These are phyloP conservation scores for Sugiyamaella smithiae DNA, from an alignment of 805 yeast species.

Conservation along the genomic window DNA sequence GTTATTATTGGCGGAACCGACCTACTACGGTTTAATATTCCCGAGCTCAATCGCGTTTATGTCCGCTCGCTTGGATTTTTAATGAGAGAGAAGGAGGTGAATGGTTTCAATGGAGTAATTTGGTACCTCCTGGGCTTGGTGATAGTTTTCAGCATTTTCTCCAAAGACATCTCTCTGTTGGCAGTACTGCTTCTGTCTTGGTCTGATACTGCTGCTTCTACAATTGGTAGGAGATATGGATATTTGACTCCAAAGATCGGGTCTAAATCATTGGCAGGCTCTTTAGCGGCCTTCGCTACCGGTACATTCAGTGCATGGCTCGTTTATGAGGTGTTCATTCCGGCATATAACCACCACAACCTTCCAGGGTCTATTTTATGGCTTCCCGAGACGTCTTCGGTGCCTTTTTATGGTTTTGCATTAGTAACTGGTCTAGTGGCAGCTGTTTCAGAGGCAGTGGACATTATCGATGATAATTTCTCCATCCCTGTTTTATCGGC, in stretches of 20 bases:
- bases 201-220: conserved; percentile 97
- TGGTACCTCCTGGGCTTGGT: conserved; percentile 82
- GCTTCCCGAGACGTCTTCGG: conserved; percentile 55
- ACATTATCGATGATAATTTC: conserved; percentile 85
- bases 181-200: conserved; percentile 82
- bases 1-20: conserved; percentile 60
- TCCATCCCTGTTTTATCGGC: conserved; percentile 91
- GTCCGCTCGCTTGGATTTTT: conserved; percentile 70
- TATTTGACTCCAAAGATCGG: conserved; percentile 74
- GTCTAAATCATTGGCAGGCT: conserved; percentile 86
- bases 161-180: conserved; percentile 78
- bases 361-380: conserved; percentile 60
- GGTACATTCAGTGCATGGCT: conserved; percentile 67
- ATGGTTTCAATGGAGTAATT: conserved; percentile 71
- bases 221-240: conserved; percentile 85
- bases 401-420: conserved; percentile 54
- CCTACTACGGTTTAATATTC: conserved; percentile 58
- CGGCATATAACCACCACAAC: conserved; percentile 51
- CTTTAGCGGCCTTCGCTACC: conserved; percentile 74
- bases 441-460: conserved; percentile 81
- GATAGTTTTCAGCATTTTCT: conserved; percentile 63
- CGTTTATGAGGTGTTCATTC: conserved; percentile 72
- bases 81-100: conserved; percentile 79
- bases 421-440: conserved; percentile 75
- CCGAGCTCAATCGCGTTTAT: conserved; percentile 62